Evolutionary conservation across 148 eudicot genomes (phyloP).

Genomic region (Rhododendron molle): DNA sequence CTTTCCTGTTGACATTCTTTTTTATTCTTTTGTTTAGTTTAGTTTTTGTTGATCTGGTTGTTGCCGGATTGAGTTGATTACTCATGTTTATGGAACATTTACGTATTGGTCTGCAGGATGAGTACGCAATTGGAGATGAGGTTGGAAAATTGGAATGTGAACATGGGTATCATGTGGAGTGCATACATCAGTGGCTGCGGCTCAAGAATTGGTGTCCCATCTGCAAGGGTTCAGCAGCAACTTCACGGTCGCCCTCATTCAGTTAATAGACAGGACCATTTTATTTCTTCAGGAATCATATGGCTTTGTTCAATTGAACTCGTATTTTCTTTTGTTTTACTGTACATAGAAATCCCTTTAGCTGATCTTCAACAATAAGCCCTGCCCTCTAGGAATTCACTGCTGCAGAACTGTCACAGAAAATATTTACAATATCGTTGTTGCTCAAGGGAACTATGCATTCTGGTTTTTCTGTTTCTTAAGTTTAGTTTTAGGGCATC

Average conservation of each 20-base stretch:
- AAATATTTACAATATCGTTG: not conserved
- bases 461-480: not conserved
- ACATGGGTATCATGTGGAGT: slow-evolving; percentile 59
- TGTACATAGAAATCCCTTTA: slow-evolving; percentile 1
- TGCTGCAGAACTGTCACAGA: not conserved
- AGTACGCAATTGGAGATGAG: slow-evolving; percentile 60
- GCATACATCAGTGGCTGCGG: slow-evolving; percentile 72
- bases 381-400: not conserved
- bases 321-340: not conserved
- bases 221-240: slow-evolving; percentile 70
- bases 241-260: slow-evolving; percentile 24
- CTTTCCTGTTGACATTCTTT: not conserved
- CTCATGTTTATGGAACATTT: not conserved
- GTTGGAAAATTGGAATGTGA: slow-evolving; percentile 65
- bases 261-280: not conserved
- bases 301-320: not conserved
- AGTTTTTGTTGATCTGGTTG: not conserved
- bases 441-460: not conserved
- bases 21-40: not conserved
- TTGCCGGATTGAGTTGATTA: not conserved
- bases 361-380: not conserved
- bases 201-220: slow-evolving; percentile 97
- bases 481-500: not conserved
- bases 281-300: not conserved
- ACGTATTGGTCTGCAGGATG: slow-evolving; percentile 56